Evolutionary conservation across 805 yeast genomes (phyloP).

Genomic region (Starmerella sp.): DNA sequence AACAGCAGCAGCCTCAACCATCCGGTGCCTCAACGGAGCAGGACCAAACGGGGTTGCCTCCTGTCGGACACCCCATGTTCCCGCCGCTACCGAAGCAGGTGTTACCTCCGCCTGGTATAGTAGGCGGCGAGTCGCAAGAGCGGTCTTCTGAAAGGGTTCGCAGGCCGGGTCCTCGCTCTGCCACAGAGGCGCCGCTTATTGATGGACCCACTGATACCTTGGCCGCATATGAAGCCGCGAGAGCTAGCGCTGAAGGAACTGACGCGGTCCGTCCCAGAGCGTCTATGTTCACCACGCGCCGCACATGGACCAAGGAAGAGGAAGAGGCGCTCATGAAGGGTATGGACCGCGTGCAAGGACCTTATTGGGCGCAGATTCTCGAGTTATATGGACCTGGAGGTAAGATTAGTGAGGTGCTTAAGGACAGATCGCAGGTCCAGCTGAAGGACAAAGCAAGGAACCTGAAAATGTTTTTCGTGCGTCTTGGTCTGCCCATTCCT

Average conservation of each 20-base stretch:
- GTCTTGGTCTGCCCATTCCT: conserved; percentile 67
- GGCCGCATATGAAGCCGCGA: conserved; percentile 25
- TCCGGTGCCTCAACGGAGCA: background rate
- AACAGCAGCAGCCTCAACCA: background rate
- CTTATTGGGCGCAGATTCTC: conserved; percentile 85
- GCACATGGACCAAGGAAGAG: conserved; percentile 82
- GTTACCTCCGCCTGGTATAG: conserved; percentile 10
- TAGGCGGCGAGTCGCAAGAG: background rate
- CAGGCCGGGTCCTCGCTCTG: conserved; percentile 11
- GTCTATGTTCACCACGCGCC: conserved; percentile 32
- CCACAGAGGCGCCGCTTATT: conserved; percentile 1
- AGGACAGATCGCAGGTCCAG: conserved; percentile 82
- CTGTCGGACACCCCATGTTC: conserved; percentile 18
- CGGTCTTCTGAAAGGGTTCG: conserved; percentile 3
- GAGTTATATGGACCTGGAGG: conserved; percentile 96
- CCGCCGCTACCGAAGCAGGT: conserved; percentile 21
- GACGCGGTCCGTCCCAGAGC: conserved; percentile 20
- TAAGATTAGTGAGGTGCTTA: conserved; percentile 64
- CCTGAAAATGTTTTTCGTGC: conserved; percentile 79
- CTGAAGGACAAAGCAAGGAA: conserved; percentile 93
- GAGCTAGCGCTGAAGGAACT: conserved; percentile 21
- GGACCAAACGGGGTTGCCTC: conserved; percentile 1
- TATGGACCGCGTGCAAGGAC: conserved; percentile 63
- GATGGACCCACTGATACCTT: conserved; percentile 19
- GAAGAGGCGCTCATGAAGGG: conserved; percentile 78